Evolutionary conservation across 2,329 filamentous ascomycete species (phyloP).

Genomic region (Hymenoscyphus linearis): DNA sequence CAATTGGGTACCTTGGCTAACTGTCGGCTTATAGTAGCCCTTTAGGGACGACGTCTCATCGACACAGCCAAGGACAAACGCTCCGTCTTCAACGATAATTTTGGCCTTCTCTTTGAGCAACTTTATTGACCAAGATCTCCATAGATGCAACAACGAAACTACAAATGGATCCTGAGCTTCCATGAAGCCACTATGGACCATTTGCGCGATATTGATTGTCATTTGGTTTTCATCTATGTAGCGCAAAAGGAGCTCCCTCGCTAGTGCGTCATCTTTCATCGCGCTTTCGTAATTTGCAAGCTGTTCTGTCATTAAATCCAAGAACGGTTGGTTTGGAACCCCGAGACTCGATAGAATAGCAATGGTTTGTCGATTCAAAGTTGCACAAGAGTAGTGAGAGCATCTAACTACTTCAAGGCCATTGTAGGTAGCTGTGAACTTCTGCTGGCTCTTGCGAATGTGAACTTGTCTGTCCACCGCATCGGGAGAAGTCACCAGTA

Average conservation of each 20-base stretch:
- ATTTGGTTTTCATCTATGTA: slow-evolving; percentile 83
- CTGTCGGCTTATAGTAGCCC: slow-evolving; percentile 57
- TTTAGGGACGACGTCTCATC: slow-evolving; percentile 76
- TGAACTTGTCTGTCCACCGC: slow-evolving; percentile 64
- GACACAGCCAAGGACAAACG: slow-evolving; percentile 81
- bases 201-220: slow-evolving; percentile 66
- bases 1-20: slow-evolving; percentile 33
- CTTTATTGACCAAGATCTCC: slow-evolving; percentile 86
- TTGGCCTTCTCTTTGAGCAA: slow-evolving; percentile 88
- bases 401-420: slow-evolving; percentile 81
- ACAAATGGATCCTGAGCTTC: slow-evolving; percentile 70
- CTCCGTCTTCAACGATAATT: slow-evolving; percentile 74
- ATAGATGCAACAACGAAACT: slow-evolving; percentile 71
- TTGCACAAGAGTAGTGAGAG: slow-evolving; percentile 70
- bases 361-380: slow-evolving; percentile 87
- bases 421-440: slow-evolving; percentile 69
- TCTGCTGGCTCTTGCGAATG: slow-evolving; percentile 79
- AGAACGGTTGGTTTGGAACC: slow-evolving; percentile 62
- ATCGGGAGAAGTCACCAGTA: slow-evolving; percentile 70
- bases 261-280: slow-evolving; percentile 59
- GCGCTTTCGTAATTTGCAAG: slow-evolving; percentile 64
- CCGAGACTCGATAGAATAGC: slow-evolving; percentile 75
- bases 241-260: slow-evolving; percentile 62
- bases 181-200: slow-evolving; percentile 80
- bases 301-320: slow-evolving; percentile 61